Evolutionary conservation across 192 early-diverging fungal genomes (phyloP), one percentile per base, ranked within the genome.

Genomic region (Entomortierella chlamydospora): DNA sequence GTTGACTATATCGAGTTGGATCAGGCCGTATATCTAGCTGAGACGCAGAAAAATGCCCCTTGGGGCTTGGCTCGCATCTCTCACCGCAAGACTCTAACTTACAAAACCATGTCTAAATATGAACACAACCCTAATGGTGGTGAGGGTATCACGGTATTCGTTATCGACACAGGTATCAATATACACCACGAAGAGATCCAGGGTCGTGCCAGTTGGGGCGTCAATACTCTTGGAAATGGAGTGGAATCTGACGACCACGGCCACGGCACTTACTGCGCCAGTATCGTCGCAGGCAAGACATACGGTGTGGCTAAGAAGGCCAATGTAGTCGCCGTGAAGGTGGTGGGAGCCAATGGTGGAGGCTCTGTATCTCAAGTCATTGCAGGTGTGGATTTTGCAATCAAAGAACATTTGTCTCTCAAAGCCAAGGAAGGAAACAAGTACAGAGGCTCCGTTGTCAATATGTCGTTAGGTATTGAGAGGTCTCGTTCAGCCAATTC

Each of bases 141-240:
- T 45, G 83, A 91, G 3, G 93, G 91, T 63, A 90, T 98, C 62
- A 93, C 91, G 20, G 95, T 92, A 23, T 98, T 95, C 84, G 93
- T 99, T 31, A 92, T 99, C 51, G 97, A 99, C 87, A 98, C 98
- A 2, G 98, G 98, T 59, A 88, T 97, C 61, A 87, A 90, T 68
- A 74, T 91, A 56, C 74, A 88, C 2, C 97, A 98, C 68, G 86
- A 88, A 17, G 97, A 99, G 65, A 97, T 99, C 79, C 90, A 93
- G 54, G 95, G 94, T 57, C 93, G 98, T 68, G 98, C 98, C 34
- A 66, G 71, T 50, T 95, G 94, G 90, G 95, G 94, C 39, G 84
- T 74, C 42, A 93, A 93, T 5, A 87, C 95, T 61, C 91, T 93
- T 26, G 65, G 83, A 9, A 86, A 87, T 68, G 90, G 90, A 58